Base-by-base conservation (phyloP, 2,329 filamentous ascomycete genomes). In the Geosmithia morbida region DNA sequence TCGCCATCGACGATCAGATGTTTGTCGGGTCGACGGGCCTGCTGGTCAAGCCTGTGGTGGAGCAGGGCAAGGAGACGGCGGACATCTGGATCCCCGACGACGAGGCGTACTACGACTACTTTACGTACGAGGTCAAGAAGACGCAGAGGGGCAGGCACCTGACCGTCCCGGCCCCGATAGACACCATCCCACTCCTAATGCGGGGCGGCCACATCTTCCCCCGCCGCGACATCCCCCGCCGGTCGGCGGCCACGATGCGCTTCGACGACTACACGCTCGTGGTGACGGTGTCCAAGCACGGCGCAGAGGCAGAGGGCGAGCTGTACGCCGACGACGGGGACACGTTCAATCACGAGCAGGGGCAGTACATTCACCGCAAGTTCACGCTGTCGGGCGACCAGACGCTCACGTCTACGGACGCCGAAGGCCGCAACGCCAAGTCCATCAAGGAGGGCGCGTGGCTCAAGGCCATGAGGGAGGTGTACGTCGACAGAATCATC, bases 231-330 rank as follows among this genome's bases (percentile, higher is more conserved):
- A 79, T 82, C 20, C 88, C 89, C 3, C 80, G 92, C 48, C 81
- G 90, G 50, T 94, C 87, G 49, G 85, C 80, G 49, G 81, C 85
- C 18, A 72, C 96, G 43, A 97, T 97, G 92, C 84, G 79, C 57
- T 94, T 81, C 64, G 92, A 98, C 61, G 89, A 94, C 41, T 95
- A 95, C 68, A 98, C 92, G 0, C 77, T 98, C 1, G 81, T 98
- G 2, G 72, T 97, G 2, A 53, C 61, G 1, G 70, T 94, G 30
- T 81, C 83, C 47, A 77, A 81, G 56, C 51, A 54, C 45, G 71
- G 66, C 18, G 22, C 22, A 4, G 48, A 58, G 5, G 87, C 90
- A 0, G 76, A 83, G 44, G 92, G 92, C 26, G 82, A 85, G 45
- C 69, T 98, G 7, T 98, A 98, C 59, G 71, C 87, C 29, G 92